These are phyloP conservation scores for Metschnikowia lochheadii DNA, from an alignment of 805 yeast genomes.

Conservation along the genomic window DNA sequence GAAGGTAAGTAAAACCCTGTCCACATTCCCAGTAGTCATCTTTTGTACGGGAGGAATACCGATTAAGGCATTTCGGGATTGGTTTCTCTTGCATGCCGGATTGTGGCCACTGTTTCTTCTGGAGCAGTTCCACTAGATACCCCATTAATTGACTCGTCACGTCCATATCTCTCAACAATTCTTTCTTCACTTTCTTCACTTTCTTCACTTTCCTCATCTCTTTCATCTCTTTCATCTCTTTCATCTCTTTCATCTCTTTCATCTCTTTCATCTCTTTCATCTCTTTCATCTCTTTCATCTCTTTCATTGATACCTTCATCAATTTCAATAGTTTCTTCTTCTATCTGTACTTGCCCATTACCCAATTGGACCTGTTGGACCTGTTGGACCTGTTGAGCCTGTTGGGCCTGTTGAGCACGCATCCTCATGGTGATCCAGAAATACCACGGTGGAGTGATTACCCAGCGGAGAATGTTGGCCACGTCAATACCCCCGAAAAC, in stretches of 20 bases:
- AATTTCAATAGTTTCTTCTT: not conserved
- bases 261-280: not conserved
- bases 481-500: not conserved
- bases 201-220: not conserved
- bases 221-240: not conserved
- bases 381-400: not conserved
- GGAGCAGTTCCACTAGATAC: too few relatives aligned
- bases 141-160: too few relatives aligned
- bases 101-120: too few relatives aligned
- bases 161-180: too few relatives aligned
- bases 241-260: not conserved
- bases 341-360: not conserved
- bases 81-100: too few relatives aligned
- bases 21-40: too few relatives aligned
- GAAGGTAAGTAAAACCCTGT: too few relatives aligned
- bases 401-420: not conserved
- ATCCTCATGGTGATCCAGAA: not conserved
- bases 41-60: too few relatives aligned
- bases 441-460: constrained; percentile 6
- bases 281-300: not conserved
- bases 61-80: too few relatives aligned
- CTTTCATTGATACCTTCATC: too few relatives aligned
- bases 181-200: not conserved
- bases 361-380: not conserved
- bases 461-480: not conserved